These are phyloP conservation scores for Allomyces arbusculus DNA, from an alignment of 192 early-diverging fungal genomes.

Conservation along the genomic window DNA sequence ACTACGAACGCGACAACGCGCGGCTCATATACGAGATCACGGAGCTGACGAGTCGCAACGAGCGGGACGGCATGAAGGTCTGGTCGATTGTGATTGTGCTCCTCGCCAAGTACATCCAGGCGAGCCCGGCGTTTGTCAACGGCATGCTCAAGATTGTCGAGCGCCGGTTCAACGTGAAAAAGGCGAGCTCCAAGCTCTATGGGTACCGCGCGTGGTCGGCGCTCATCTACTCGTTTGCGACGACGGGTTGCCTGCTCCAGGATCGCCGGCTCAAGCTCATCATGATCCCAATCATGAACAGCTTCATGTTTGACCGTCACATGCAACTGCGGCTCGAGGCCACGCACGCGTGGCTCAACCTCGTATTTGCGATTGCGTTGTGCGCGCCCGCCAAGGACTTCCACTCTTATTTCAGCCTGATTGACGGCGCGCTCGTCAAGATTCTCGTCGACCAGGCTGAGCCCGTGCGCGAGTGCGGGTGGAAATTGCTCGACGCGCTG, in stretches of 20 bases:
- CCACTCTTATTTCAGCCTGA: too few species aligned
- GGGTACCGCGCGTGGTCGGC: neutral
- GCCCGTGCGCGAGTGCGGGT: neutral
- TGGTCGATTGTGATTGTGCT: neutral
- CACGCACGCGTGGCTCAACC: neutral
- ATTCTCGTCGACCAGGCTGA: too few species aligned
- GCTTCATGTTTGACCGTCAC: neutral
- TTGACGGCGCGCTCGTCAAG: too few species aligned
- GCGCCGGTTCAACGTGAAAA: neutral
- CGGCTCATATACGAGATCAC: neutral
- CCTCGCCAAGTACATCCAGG: neutral
- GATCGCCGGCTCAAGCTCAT: neutral
- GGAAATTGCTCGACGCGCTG: neutral
- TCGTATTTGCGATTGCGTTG: neutral
- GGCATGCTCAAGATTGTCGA: conserved; percentile 1
- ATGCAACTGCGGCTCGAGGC: neutral
- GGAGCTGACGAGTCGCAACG: neutral
- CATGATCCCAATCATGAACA: neutral
- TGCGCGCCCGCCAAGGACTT: too few species aligned
- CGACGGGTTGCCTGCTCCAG: neutral
- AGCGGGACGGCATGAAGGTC: neutral
- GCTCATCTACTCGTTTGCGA: neutral
- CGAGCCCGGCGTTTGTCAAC: neutral
- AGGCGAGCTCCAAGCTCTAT: neutral
- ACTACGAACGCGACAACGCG: neutral